Percentiles rank a stretch among this genome's conserved stretches.
Evolutionary conservation across 202 grass and related monocot genomes (phyloP).

Genomic region (Setaria italica): DNA sequence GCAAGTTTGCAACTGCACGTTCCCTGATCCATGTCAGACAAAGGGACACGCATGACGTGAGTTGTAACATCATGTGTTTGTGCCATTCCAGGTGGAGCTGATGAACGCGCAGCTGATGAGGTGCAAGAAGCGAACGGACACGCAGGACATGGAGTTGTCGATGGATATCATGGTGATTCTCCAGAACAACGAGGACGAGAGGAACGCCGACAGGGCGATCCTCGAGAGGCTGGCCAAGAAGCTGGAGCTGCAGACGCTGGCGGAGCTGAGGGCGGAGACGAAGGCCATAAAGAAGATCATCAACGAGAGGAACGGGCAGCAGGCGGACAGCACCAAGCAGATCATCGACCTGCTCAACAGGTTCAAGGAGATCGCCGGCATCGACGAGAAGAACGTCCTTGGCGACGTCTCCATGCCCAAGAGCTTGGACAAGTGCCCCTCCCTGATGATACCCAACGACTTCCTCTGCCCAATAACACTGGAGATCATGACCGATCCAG

Average conservation of each 20-base stretch:
- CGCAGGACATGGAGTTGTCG: constrained; percentile 70
- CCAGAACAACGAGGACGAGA: constrained; percentile 51
- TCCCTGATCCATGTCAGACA: no score
- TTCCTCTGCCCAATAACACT: constrained; percentile 74
- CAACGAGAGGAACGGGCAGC: constrained; percentile 55
- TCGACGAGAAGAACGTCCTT: constrained; percentile 62
- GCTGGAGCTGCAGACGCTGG: constrained; percentile 64
- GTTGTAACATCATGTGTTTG: not conserved
- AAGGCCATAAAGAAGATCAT: constrained; percentile 71
- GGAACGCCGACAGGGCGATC: constrained; percentile 61
- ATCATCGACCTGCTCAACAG: constrained; percentile 65
- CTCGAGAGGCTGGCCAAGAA: constrained; percentile 71
- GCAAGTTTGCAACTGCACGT: no score
- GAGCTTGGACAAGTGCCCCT: constrained; percentile 68
- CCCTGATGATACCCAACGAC: constrained; percentile 66
- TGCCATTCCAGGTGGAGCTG: constrained; percentile 64
- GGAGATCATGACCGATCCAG: constrained; percentile 78
- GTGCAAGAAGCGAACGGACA: constrained; percentile 64
- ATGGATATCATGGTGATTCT: constrained; percentile 85
- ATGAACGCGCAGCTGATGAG: constrained; percentile 67
- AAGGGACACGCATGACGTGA: no score
- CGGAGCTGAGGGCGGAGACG: constrained; percentile 75
- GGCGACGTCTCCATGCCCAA: constrained; percentile 66
- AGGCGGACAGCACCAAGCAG: constrained; percentile 53
- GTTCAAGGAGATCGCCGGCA: constrained; percentile 67